Evolutionary conservation across 2,329 filamentous ascomycete genomes (phyloP).

Genomic region (Exophiala aquamarina): DNA sequence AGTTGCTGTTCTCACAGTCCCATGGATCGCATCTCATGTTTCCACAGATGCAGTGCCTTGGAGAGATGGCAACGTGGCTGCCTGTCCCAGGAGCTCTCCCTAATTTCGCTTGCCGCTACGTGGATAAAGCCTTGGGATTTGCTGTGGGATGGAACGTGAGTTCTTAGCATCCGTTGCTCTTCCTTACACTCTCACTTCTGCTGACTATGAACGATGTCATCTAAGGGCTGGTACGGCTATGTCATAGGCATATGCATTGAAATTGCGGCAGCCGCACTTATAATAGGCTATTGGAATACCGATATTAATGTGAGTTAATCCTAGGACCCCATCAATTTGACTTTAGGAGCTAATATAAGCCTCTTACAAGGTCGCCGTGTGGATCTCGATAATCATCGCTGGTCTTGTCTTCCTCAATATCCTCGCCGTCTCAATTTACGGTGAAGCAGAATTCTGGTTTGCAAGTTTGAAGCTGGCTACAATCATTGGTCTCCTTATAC

Average conservation of each 20-base stretch:
- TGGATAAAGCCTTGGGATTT: slow-evolving; percentile 49
- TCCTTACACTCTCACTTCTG: too few species aligned
- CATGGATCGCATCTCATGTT: too few species aligned
- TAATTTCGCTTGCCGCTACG: slow-evolving; percentile 41
- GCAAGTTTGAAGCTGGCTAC: slow-evolving; percentile 52
- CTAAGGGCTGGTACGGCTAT: slow-evolving; percentile 44
- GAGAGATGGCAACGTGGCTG: slow-evolving; percentile 50
- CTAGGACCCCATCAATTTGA: slow-evolving; percentile 49
- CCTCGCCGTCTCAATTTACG: slow-evolving; percentile 47
- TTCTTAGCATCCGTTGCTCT: slow-evolving; percentile 1
- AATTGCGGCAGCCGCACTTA: slow-evolving; percentile 45
- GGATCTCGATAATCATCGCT: slow-evolving; percentile 46
- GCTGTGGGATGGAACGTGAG: slow-evolving; percentile 51
- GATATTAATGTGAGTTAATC: slow-evolving; percentile 25
- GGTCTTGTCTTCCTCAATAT: slow-evolving; percentile 36
- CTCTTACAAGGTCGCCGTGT: slow-evolving; percentile 35
- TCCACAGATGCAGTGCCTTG: slow-evolving; percentile 33
- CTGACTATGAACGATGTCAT: background rate
- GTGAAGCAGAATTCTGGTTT: slow-evolving; percentile 55
- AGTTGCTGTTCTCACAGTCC: too few species aligned
- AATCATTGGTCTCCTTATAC: slow-evolving; percentile 51
- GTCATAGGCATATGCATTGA: slow-evolving; percentile 48
- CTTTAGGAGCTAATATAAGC: slow-evolving; percentile 33
- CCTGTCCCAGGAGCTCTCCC: slow-evolving; percentile 51
- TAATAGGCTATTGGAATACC: slow-evolving; percentile 44